A percentile compares a stretch with the other conserved stretches of the same genome.
Conservation (phyloP, 306 rosid species). For the cucumber (Cucumis sativus) region Cucumber_9930_V3 NC_026661.2:18150001-18150500, state of each 20-base stretch:
- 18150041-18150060: not conserved
- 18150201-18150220: not conserved
- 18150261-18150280: too few relatives aligned
- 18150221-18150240: not conserved
- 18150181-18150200: not conserved
- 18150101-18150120: not conserved
- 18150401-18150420: not conserved
- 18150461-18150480: too few relatives aligned
- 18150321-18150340: not conserved
- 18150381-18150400: not conserved
- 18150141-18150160: not conserved
- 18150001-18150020: not conserved
- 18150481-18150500: too few relatives aligned
- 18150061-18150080: not conserved
- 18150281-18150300: too few relatives aligned
- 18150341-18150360: not conserved
- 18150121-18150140: not conserved
- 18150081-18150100: not conserved
- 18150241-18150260: not conserved
- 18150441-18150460: too few relatives aligned
- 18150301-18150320: too few relatives aligned
- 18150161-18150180: not conserved
- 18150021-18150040: not conserved
- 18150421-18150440: not conserved
- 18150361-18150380: not conserved